Percentiles rank a stretch among this genome's conserved stretches.
These are phyloP conservation scores for Lophiostoma macrostomum DNA, from an alignment of 495 filamentous ascomycete species.

Conservation along the genomic window DNA sequence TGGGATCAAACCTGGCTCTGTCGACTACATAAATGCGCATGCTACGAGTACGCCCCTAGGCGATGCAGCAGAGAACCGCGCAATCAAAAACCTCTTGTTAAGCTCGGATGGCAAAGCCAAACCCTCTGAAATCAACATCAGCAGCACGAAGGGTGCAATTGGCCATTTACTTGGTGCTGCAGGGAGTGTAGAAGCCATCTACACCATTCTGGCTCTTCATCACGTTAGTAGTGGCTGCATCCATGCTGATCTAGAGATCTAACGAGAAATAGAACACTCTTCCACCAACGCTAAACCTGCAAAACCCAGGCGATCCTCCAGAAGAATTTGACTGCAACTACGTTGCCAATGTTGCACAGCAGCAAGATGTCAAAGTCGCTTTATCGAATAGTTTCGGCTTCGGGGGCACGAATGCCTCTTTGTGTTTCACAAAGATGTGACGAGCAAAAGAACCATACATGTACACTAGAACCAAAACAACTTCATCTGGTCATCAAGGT, in stretches of 20 bases:
- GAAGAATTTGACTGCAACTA: conserved; percentile 83
- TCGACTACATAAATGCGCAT: conserved; percentile 96
- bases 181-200: conserved; percentile 83
- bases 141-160: conserved; percentile 89
- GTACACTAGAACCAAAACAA: neutral
- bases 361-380: conserved; percentile 67
- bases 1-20: conserved; percentile 58
- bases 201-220: conserved; percentile 72
- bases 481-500: neutral
- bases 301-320: conserved; percentile 51
- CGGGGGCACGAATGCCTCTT: conserved; percentile 89
- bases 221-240: conserved; percentile 54
- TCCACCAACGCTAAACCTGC: conserved; percentile 85
- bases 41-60: conserved; percentile 84
- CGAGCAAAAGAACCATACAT: neutral
- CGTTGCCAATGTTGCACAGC: conserved; percentile 67
- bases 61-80: conserved; percentile 81
- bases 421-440: conserved; percentile 65
- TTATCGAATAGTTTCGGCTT: conserved; percentile 97
- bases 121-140: conserved; percentile 72
- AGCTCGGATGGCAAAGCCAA: conserved; percentile 62
- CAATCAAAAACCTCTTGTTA: conserved; percentile 75
- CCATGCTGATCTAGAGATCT: conserved; percentile 27
- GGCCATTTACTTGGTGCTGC: conserved; percentile 91
- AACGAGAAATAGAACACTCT: conserved; percentile 76